Percentiles rank a stretch among this genome's conserved stretches.
phyloP scores from a whole-genome alignment of 2,329 filamentous ascomycete genomes.

The Neonectria ditissima region DNA sequence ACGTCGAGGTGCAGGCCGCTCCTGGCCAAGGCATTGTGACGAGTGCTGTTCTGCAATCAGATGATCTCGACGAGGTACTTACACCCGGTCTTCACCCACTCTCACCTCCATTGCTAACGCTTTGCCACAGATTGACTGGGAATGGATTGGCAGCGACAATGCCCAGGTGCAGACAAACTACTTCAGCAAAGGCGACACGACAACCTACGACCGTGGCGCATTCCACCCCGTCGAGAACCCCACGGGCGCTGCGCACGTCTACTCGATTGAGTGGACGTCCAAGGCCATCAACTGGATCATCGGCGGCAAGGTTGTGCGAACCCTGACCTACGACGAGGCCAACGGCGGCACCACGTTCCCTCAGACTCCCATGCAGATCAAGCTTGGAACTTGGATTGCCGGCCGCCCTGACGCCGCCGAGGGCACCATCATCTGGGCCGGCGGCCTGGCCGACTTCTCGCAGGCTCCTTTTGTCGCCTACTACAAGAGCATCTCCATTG shows the following conservation, averaged over 20 bases:
- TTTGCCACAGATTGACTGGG: slow-evolving; percentile 76
- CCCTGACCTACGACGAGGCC: slow-evolving; percentile 69
- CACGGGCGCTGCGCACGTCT: slow-evolving; percentile 71
- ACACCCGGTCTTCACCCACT: rapidly evolving
- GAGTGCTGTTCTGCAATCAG: slow-evolving; percentile 80
- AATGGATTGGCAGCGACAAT: slow-evolving; percentile 79
- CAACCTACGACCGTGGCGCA: slow-evolving; percentile 75
- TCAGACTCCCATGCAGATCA: slow-evolving; percentile 79
- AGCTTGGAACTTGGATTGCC: slow-evolving; percentile 75
- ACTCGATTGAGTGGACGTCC: slow-evolving; percentile 76
- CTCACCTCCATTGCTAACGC: slow-evolving; percentile 3
- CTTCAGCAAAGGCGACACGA: slow-evolving; percentile 79
- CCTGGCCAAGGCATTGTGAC: slow-evolving; percentile 82
- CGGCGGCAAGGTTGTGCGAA: slow-evolving; percentile 71
- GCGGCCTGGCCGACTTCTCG: slow-evolving; percentile 66
- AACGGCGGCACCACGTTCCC: slow-evolving; percentile 70
- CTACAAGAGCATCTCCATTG: slow-evolving; percentile 67
- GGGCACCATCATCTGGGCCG: slow-evolving; percentile 79
- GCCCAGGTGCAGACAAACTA: slow-evolving; percentile 88
- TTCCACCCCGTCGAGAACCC: slow-evolving; percentile 69
- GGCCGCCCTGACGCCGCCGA: slow-evolving; percentile 67
- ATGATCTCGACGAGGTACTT: slow-evolving; percentile 71
- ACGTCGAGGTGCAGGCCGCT: slow-evolving; percentile 76
- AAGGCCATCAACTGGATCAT: slow-evolving; percentile 73
- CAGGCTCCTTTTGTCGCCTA: slow-evolving; percentile 65